Conservation (phyloP, 352 stramenopile genomes). For the Pseudoperonospora humuli region DNA sequence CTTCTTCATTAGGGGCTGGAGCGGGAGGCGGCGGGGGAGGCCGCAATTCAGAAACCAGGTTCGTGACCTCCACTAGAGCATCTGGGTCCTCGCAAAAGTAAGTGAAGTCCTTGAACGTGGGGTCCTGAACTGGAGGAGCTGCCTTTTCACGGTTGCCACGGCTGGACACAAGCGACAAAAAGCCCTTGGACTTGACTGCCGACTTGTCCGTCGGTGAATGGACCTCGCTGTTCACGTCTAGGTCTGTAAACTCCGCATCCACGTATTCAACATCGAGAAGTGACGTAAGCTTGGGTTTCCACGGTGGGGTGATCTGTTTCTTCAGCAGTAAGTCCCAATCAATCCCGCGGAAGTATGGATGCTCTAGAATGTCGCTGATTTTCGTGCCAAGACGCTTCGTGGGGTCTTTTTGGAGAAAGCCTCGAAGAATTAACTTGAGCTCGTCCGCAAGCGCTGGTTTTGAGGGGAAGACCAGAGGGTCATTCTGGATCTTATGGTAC, state of each 20-base stretch:
- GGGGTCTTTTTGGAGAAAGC: constrained; percentile 82
- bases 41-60: constrained; percentile 74
- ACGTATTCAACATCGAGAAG: constrained; percentile 83
- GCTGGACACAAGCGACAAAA: constrained; percentile 73
- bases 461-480: constrained; percentile 69
- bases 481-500: constrained; percentile 90
- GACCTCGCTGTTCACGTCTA: constrained; percentile 75
- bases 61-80: constrained; percentile 70
- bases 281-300: constrained; percentile 78
- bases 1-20: constrained; percentile 29
- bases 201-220: constrained; percentile 82
- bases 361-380: constrained; percentile 80
- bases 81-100: constrained; percentile 87
- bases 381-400: constrained; percentile 82
- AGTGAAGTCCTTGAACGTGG: constrained; percentile 87
- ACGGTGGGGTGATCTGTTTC: constrained; percentile 77
- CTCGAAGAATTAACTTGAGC: constrained; percentile 72
- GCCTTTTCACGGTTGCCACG: constrained; percentile 53
- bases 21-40: constrained; percentile 32
- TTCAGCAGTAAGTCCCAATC: constrained; percentile 83
- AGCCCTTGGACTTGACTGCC: constrained; percentile 61
- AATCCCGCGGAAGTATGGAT: constrained; percentile 71
- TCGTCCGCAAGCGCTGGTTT: constrained; percentile 61
- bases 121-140: constrained; percentile 72
- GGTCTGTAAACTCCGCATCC: constrained; percentile 78